phyloP scores from a whole-genome alignment of 306 rosid species.

The Datisca glomerata region DNA sequence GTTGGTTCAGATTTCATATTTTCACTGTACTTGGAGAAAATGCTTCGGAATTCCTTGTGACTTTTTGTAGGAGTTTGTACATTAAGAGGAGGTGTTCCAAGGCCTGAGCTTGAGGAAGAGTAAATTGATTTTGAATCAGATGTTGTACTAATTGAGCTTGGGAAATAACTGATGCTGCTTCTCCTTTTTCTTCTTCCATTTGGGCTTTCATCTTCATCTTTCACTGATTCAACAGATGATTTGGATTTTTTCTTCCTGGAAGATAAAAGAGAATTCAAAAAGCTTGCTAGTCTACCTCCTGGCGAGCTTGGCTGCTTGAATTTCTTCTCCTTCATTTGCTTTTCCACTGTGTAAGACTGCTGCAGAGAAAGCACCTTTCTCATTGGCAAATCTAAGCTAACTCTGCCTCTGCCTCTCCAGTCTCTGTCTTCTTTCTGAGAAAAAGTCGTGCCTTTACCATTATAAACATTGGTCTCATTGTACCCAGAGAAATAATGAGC shows the following conservation, averaged over 20 bases:
- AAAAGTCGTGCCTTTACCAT: background rate
- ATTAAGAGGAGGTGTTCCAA: conserved; percentile 64
- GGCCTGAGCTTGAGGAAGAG: conserved; percentile 72
- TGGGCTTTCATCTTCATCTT: conserved; percentile 4
- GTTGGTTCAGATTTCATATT: background rate
- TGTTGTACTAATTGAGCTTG: background rate
- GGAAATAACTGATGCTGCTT: conserved; percentile 10
- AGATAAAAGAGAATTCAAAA: conserved; percentile 86
- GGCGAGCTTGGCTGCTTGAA: conserved; percentile 85
- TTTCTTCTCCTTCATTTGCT: conserved; percentile 56
- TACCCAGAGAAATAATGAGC: conserved; percentile 79
- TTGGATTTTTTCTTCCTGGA: conserved; percentile 74
- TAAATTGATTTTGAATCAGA: conserved; percentile 36
- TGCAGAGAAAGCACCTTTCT: conserved; percentile 40
- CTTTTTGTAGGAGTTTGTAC: conserved; percentile 58
- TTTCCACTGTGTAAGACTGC: conserved; percentile 22
- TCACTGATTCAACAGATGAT: background rate
- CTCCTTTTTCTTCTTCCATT: conserved; percentile 5
- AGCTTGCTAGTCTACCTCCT: conserved; percentile 86
- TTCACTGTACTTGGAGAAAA: background rate
- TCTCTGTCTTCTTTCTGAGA: conserved; percentile 35
- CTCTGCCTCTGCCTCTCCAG: conserved; percentile 43
- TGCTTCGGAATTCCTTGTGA: conserved; percentile 39
- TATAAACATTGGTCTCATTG: conserved; percentile 27
- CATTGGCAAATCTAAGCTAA: conserved; percentile 88